A percentile compares a stretch with the other conserved stretches of the same genome.
phyloP scores from a whole-genome alignment of 176 grass and related monocot species.

The Cocos nucifera region DNA sequence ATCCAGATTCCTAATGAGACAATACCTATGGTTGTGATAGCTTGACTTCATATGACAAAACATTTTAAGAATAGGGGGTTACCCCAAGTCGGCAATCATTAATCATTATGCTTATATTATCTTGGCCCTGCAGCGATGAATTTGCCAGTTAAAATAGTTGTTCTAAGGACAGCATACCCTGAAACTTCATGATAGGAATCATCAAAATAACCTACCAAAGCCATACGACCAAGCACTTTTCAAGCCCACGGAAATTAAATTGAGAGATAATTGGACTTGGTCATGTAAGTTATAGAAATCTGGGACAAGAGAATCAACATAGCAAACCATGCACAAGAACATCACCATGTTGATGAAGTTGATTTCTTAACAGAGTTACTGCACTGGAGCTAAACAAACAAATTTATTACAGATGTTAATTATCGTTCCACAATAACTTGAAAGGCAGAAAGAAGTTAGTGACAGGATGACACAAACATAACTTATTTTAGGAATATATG shows the following conservation, averaged over 20 bases:
- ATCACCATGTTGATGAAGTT: constrained; percentile 76
- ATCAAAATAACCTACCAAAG: constrained; percentile 50
- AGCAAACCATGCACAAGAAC: constrained; percentile 52
- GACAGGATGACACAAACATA: not conserved
- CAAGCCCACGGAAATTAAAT: constrained; percentile 52
- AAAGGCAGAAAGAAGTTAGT: no score
- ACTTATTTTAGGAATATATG: not conserved
- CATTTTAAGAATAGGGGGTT: constrained; percentile 20
- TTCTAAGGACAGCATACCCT: not conserved
- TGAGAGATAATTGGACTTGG: constrained; percentile 15
- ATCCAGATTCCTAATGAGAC: constrained; percentile 83
- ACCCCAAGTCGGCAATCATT: constrained; percentile 92
- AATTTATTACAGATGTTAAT: constrained; percentile 20
- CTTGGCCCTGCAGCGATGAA: constrained; percentile 62
- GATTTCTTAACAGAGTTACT: constrained; percentile 75
- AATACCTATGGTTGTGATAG: constrained; percentile 57
- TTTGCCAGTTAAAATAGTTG: not conserved
- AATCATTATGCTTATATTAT: constrained; percentile 90
- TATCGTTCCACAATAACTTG: not conserved
- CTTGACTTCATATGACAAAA: constrained; percentile 65
- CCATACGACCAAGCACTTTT: constrained; percentile 56
- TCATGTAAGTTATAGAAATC: constrained; percentile 1
- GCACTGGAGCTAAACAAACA: constrained; percentile 58
- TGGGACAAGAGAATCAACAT: constrained; percentile 1
- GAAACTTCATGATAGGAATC: not conserved